Conservation (phyloP, 1,284 basidiomycete genomes). For the Vanrija humicola region DNA sequence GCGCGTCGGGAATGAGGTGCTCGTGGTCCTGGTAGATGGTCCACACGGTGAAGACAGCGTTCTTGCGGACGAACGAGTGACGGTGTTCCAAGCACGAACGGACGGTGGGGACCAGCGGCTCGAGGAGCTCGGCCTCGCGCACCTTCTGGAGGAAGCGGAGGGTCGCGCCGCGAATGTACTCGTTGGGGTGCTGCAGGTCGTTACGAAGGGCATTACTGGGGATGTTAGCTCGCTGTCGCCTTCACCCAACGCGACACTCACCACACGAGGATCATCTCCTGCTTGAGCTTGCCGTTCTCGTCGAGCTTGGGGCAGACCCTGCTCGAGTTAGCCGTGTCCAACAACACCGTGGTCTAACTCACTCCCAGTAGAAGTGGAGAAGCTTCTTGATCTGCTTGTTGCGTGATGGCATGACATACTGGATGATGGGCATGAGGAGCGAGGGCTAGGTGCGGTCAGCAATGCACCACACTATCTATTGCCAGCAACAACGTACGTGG, state of each 20-base stretch:
- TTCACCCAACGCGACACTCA: conserved; percentile 52
- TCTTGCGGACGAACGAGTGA: conserved; percentile 97
- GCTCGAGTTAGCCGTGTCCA: not conserved
- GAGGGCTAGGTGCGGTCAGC: conserved; percentile 59
- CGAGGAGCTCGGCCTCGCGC: conserved; percentile 88
- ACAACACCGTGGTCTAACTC: conserved; percentile 11
- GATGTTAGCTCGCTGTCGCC: not conserved
- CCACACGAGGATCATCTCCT: conserved; percentile 99
- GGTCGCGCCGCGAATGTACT: conserved; percentile 97
- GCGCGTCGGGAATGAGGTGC: conserved; percentile 91
- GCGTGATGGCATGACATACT: conserved; percentile 91
- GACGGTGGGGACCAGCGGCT: conserved; percentile 91
- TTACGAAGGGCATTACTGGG: conserved; percentile 91
- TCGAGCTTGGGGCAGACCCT: conserved; percentile 94
- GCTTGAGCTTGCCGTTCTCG: conserved; percentile 94
- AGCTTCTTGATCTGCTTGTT: conserved; percentile 99
- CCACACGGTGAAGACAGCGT: conserved; percentile 94
- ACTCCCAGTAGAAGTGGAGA: conserved; percentile 98
- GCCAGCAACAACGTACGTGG: conserved; percentile 48
- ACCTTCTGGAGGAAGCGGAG: conserved; percentile 96
- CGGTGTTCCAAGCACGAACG: conserved; percentile 94
- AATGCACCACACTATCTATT: not conserved
- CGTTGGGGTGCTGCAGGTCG: conserved; percentile 98
- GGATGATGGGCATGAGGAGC: conserved; percentile 96
- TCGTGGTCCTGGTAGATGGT: conserved; percentile 93